Conservation (phyloP, 139 green algal species). For the Asterochloris erici region DNA sequence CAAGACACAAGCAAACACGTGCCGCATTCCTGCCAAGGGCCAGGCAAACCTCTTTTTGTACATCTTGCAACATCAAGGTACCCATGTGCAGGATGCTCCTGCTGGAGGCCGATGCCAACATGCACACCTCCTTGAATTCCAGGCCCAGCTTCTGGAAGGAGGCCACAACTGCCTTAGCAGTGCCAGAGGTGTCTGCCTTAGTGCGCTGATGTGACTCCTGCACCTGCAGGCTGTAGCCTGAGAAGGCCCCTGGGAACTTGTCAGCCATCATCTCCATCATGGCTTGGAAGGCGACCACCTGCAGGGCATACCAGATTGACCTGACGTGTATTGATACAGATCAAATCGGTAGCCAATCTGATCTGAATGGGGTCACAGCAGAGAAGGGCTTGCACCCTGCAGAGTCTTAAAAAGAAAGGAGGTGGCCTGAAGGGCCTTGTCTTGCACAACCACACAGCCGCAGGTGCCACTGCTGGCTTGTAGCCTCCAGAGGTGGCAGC, state of each 20-base stretch:
- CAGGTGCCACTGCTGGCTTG: no score
- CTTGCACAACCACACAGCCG: no score
- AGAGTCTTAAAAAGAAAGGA: no score
- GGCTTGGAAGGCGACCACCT: constrained; percentile 89
- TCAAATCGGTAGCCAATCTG: not conserved
- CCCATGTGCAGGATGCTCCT: not conserved
- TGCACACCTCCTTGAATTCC: constrained; percentile 59
- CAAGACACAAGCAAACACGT: not conserved
- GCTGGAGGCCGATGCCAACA: not conserved
- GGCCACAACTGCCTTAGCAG: constrained; percentile 87
- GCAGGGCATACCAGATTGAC: not conserved
- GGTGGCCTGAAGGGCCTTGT: no score
- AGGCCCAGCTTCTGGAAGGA: constrained; percentile 87
- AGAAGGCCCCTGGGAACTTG: constrained; percentile 92
- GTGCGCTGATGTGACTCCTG: constrained; percentile 94
- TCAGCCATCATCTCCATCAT: constrained; percentile 91
- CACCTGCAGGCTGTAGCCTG: constrained; percentile 88
- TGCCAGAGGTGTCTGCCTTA: constrained; percentile 93
- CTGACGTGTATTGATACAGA: not conserved
- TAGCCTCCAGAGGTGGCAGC: no score
- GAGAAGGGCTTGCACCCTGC: no score
- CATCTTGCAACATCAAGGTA: not conserved
- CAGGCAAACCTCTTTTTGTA: no score
- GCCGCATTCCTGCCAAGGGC: not conserved
- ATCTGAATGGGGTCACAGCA: no score